Conservation (phyloP, 371 early-diverging fungal genomes). For the Mortierella sp. region DNA sequence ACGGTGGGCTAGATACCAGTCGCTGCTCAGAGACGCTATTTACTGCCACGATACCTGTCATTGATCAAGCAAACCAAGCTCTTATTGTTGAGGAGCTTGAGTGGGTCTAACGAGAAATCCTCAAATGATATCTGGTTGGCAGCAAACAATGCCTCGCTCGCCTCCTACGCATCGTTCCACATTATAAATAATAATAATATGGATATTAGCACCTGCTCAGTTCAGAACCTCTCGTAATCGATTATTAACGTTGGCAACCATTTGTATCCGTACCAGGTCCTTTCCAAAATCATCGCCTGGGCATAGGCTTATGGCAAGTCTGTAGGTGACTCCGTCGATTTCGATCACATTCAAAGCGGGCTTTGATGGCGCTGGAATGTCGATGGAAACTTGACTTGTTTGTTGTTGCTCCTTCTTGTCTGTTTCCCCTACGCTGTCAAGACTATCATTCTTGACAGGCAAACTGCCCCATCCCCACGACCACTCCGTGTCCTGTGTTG, state of each 20-base stretch:
- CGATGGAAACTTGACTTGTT: constrained; percentile 21
- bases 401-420: constrained; percentile 10
- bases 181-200: too few relatives aligned
- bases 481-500: constrained; percentile 44
- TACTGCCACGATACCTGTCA: constrained; percentile 51
- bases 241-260: too few relatives aligned
- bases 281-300: constrained; percentile 51
- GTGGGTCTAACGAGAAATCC: constrained; percentile 72
- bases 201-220: too few relatives aligned
- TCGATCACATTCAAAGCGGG: constrained; percentile 38
- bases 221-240: too few relatives aligned
- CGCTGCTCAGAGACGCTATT: too few relatives aligned
- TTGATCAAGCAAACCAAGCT: constrained; percentile 74
- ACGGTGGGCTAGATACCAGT: too few relatives aligned
- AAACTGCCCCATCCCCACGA: constrained; percentile 57
- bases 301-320: constrained; percentile 53
- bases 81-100: constrained; percentile 69
- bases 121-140: constrained; percentile 69
- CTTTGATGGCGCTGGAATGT: constrained; percentile 13
- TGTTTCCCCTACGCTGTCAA: constrained; percentile 16
- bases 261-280: constrained; percentile 32
- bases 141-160: constrained; percentile 70
- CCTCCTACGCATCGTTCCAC: too few relatives aligned
- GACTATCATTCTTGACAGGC: constrained; percentile 49
- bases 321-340: constrained; percentile 37